A percentile compares a stretch with the other conserved stretches of the same genome.
Evolutionary conservation across 768 basidiomycete genomes (phyloP).

Genomic region (Coprinopsis sp.): DNA sequence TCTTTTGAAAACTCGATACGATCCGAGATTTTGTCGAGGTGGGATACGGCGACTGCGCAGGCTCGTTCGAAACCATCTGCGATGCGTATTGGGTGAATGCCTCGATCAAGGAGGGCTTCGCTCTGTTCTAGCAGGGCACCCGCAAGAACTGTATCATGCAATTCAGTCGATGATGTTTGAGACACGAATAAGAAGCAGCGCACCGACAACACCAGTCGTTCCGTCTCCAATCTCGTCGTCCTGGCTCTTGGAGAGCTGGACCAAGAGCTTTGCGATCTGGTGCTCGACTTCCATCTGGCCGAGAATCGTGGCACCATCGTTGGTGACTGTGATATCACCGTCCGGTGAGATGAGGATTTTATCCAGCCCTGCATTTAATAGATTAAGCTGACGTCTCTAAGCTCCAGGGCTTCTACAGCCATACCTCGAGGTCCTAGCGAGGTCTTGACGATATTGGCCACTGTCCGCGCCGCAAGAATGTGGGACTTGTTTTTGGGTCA

Average conservation of each 20-base stretch:
- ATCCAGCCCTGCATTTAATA: constrained; percentile 64
- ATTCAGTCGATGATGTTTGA: constrained; percentile 4
- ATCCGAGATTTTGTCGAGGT: constrained; percentile 90
- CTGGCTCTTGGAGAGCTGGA: constrained; percentile 95
- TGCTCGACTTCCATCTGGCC: constrained; percentile 99
- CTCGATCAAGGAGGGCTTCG: constrained; percentile 94
- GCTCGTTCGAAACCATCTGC: constrained; percentile 98
- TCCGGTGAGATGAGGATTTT: constrained; percentile 94
- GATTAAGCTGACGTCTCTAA: constrained; percentile 8
- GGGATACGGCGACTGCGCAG: constrained; percentile 82
- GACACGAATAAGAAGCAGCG: constrained; percentile 28
- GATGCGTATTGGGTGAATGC: constrained; percentile 97
- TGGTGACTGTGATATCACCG: constrained; percentile 98
- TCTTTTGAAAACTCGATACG: constrained; percentile 77
- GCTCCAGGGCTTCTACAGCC: constrained; percentile 1
- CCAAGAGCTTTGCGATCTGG: constrained; percentile 96
- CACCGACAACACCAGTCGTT: constrained; percentile 97
- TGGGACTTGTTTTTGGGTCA: constrained; percentile 55
- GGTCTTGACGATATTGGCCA: constrained; percentile 91
- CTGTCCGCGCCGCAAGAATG: constrained; percentile 91
- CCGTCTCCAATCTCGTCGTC: constrained; percentile 99
- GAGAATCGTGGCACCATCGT: constrained; percentile 97
- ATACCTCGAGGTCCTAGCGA: constrained; percentile 92
- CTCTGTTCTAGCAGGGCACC: constrained; percentile 95
- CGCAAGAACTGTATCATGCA: constrained; percentile 68